Evolutionary conservation across 2,329 filamentous ascomycete genomes (phyloP).

Genomic region (Fusarium sacchari): DNA sequence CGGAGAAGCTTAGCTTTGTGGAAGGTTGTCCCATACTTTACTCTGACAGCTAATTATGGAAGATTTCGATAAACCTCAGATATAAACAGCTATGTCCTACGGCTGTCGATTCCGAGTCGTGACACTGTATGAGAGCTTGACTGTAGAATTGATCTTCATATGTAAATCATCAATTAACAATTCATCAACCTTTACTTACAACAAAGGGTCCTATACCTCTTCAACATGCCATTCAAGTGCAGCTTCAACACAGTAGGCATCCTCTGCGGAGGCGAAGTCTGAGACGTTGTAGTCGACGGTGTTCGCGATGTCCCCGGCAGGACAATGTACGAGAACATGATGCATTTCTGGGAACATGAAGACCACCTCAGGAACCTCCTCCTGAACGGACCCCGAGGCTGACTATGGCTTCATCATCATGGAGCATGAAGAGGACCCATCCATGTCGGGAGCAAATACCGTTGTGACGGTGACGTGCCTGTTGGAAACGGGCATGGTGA

Average conservation of each 20-base stretch:
- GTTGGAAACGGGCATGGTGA: constrained; percentile 29
- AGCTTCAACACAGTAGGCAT: constrained; percentile 36
- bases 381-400: constrained; percentile 24
- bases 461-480: constrained; percentile 22
- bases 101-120: neutral
- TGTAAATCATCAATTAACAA: neutral
- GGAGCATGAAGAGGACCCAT: constrained; percentile 34
- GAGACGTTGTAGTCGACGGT: constrained; percentile 32
- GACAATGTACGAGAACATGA: constrained; percentile 36
- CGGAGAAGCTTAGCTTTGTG: neutral
- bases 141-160: neutral
- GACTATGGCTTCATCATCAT: constrained; percentile 38
- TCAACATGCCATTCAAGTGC: constrained; percentile 24
- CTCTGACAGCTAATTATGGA: neutral
- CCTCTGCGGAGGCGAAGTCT: constrained; percentile 33
- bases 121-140: neutral
- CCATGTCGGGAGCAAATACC: constrained; percentile 34
- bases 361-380: constrained; percentile 26
- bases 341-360: constrained; percentile 24
- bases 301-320: constrained; percentile 29
- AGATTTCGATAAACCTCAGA: neutral
- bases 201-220: accelerated
- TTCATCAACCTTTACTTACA: neutral
- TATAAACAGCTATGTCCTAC: neutral
- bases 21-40: neutral